Conservation (phyloP, 495 filamentous ascomycete genomes). For the Penicilliopsis zonata region DNA sequence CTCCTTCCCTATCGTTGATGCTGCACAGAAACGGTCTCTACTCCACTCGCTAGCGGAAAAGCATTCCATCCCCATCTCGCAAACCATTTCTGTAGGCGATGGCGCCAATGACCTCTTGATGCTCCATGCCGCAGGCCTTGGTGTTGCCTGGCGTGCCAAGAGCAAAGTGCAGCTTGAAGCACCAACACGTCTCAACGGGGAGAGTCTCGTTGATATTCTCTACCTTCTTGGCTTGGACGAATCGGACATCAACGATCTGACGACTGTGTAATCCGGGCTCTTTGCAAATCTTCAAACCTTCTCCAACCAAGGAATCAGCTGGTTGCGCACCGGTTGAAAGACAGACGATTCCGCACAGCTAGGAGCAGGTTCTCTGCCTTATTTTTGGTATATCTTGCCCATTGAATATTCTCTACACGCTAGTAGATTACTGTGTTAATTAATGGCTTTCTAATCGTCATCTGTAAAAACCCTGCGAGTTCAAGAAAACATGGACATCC, state of each 20-base stretch:
- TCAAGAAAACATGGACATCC: no score
- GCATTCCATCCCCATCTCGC: slow-evolving; percentile 57
- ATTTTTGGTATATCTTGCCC: no score
- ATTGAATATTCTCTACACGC: no score
- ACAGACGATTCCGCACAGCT: no score
- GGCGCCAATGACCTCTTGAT: slow-evolving; percentile 93
- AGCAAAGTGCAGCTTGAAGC: slow-evolving; percentile 81
- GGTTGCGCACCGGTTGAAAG: no score
- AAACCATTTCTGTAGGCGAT: slow-evolving; percentile 80
- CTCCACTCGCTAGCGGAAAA: slow-evolving; percentile 65
- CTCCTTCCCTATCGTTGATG: slow-evolving; percentile 67
- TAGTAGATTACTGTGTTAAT: no score
- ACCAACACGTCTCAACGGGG: slow-evolving; percentile 67
- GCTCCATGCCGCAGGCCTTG: slow-evolving; percentile 79
- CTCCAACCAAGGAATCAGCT: no score
- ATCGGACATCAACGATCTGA: slow-evolving; percentile 47
- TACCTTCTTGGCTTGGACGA: slow-evolving; percentile 69
- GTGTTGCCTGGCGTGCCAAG: slow-evolving; percentile 92
- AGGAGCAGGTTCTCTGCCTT: no score
- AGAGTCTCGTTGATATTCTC: slow-evolving; percentile 67
- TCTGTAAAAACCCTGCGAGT: no score
- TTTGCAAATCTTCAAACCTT: no score
- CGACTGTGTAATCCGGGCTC: no score
- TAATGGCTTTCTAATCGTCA: no score
- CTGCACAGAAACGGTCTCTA: slow-evolving; percentile 63